Evolutionary conservation across 352 stramenopile genomes (phyloP), one percentile per base, ranked within the genome.

Genomic region (Blastocystis sp.): DNA sequence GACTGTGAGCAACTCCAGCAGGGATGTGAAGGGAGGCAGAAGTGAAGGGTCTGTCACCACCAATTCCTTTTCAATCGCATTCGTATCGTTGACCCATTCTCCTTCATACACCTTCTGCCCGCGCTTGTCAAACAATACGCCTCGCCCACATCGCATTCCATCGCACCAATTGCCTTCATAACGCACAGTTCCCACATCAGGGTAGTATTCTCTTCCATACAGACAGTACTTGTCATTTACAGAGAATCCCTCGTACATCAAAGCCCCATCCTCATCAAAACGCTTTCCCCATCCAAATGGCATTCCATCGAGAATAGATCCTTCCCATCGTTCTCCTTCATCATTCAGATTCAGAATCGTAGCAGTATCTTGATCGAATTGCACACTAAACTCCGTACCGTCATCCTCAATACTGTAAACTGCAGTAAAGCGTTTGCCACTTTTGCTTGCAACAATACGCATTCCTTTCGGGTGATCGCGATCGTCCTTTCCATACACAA

Each of bases 211-310:
- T 14, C 5, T 56, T 7, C 48, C 48, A 14, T 56, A 56, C 5
- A 56, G 48, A 7, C 5, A 56, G 14, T 7, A 7, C 48, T 56
- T 56, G 0, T 14, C 48, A 56, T 17, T 17, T 0, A 56, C 5
- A 56, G 48, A 56, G 48, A 56, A 56, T 7, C 14, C 34, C 21
- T 67, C 56, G 34, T 70, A 34, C 43, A 70, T 43, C 10, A 69
- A 17, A 0, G 10, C 45, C 2, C 74, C 74, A 1, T 41, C 34
- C 1, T 53, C 19, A 7, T 62, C n/a, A 41, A 60, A 84, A 3
- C 40, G 19, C 23, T 38, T 23, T 23, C 74, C 74, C 74, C 74
- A 84, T 34, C 74, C 74, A 84, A 53, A 84, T 17, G 74, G 74
- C 59, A 48, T 67, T 48, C 10, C 11, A 2, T 45, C 74, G 40